Conservation (phyloP, 441 rosid genomes). For the Erysimum cheiri region DNA sequence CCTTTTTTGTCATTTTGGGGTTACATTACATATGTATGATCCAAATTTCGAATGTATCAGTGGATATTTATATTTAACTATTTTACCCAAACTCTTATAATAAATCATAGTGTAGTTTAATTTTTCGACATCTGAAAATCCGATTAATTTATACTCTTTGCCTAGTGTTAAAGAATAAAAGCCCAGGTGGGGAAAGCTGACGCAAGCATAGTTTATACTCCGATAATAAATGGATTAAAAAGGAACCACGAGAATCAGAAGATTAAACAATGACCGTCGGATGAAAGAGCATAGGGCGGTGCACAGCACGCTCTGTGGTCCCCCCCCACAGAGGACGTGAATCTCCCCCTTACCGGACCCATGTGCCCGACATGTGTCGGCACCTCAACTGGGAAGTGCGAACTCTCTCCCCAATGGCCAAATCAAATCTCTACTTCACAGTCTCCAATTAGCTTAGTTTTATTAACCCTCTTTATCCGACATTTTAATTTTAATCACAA, state of each 20-base stretch:
- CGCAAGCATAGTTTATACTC: slow-evolving; percentile 31
- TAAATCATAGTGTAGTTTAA: background rate
- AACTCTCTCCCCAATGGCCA: slow-evolving; percentile 36
- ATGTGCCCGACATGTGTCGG: slow-evolving; percentile 48
- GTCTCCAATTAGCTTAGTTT: slow-evolving; percentile 38
- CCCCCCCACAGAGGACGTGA: slow-evolving; percentile 40
- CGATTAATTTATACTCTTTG: background rate
- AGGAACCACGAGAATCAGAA: slow-evolving; percentile 7
- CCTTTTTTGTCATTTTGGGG: slow-evolving; percentile 11
- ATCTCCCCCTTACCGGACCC: slow-evolving; percentile 13
- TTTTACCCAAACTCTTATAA: slow-evolving; percentile 9
- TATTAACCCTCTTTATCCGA: slow-evolving; percentile 35
- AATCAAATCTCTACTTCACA: slow-evolving; percentile 20
- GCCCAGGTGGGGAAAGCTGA: slow-evolving; percentile 41
- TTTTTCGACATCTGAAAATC: slow-evolving; percentile 3
- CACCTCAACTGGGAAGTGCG: slow-evolving; percentile 29
- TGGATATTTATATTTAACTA: background rate
- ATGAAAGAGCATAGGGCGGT: slow-evolving; percentile 32
- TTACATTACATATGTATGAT: slow-evolving; percentile 32
- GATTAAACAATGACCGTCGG: slow-evolving; percentile 36
- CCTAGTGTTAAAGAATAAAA: slow-evolving; percentile 6
- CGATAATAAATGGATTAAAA: background rate
- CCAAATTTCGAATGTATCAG: slow-evolving; percentile 23
- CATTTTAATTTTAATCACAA: slow-evolving; percentile 27
- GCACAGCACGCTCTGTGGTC: slow-evolving; percentile 49